Evolutionary conservation across 208 protist species (phyloP), one percentile per base, ranked within the genome.

Genomic region (Wallacemonas rigidus): DNA sequence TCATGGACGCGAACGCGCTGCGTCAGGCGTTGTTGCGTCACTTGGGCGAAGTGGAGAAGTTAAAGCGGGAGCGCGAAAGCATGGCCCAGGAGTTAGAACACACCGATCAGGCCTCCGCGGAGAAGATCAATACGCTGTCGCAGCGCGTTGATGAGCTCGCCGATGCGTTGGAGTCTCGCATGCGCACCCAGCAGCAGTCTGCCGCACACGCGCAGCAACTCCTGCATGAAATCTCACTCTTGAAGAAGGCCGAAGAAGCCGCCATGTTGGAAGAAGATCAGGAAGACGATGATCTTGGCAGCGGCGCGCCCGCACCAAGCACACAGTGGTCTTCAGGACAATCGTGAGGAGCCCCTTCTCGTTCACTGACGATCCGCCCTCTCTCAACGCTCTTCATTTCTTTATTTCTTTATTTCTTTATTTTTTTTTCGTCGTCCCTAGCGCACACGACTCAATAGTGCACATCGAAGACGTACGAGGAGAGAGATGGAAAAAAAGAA

Each of bases 161-260:
- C 7, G 62, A 54, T n/a, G 62, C 15, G 6, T 44, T 67, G 3
- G 47, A 50, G 26, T 9, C 47, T 38, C 41, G 62, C 5, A 54
- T 67, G 62, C 41, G 47, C 44, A 17, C 14, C 15, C 62, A 54
- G 47, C 62, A 67, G 44, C 47, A 50, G 35, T 55, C 62, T 9
- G 9, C 47, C 12, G 62, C n/a, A 12, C 41, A 55, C 15, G 47
- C 62, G 8, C 38, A 67, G 62, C 40, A 55, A 17, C 26, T 67
- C 9, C 62, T 67, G 1, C 11, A 53, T 50, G 47, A 67, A 11
- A 67, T 67, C 51, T n/a, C 62, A 35, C 47, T 67, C 41, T 38
- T 67, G 40, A 67, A 67, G 41, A 67, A 67, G 26, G 62, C 47
- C 15, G 62, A 67, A 35, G 62, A 67, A 41, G 56, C 56, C 9